These are phyloP conservation scores for Cenococcum geophilum DNA, from an alignment of 495 filamentous ascomycete species.

Conservation along the genomic window DNA sequence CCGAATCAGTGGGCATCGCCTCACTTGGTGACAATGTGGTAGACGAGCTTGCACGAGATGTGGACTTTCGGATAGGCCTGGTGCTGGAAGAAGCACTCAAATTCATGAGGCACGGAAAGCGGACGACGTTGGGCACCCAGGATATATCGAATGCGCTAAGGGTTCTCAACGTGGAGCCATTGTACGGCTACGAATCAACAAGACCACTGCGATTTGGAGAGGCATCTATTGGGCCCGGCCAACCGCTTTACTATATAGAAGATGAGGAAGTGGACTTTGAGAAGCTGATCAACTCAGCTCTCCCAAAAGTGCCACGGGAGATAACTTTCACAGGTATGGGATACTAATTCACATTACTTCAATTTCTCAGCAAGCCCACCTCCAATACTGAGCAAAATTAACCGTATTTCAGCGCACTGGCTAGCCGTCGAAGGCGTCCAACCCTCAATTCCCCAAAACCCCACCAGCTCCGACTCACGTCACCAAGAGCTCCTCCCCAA, in stretches of 20 bases:
- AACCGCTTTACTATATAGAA: constrained; percentile 94
- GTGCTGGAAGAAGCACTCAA: constrained; percentile 89
- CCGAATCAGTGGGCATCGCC: constrained; percentile 85
- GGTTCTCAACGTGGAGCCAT: constrained; percentile 83
- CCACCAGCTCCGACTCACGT: constrained; percentile 71
- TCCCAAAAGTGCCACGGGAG: constrained; percentile 93
- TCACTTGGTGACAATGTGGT: constrained; percentile 73
- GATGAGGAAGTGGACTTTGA: constrained; percentile 99
- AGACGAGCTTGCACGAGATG: constrained; percentile 79
- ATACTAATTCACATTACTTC: too few species aligned
- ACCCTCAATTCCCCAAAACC: constrained; percentile 92
- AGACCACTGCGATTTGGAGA: constrained; percentile 85
- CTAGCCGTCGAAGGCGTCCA: constrained; percentile 93
- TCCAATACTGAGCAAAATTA: constrained; percentile 17
- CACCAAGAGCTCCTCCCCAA: constrained; percentile 81
- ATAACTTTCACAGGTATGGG: constrained; percentile 74
- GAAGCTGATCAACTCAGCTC: constrained; percentile 90
- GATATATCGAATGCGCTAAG: constrained; percentile 78
- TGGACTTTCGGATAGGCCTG: constrained; percentile 88
- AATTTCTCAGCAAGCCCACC: neutral
- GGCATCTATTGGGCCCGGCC: constrained; percentile 86
- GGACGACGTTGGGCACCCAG: constrained; percentile 74
- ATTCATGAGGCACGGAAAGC: constrained; percentile 83
- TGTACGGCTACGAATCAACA: constrained; percentile 91
- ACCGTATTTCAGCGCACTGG: constrained; percentile 68